A percentile compares a stretch with the other conserved stretches of the same genome.
phyloP scores from a whole-genome alignment of 148 eudicot species.

The Rheum nobile region DNA sequence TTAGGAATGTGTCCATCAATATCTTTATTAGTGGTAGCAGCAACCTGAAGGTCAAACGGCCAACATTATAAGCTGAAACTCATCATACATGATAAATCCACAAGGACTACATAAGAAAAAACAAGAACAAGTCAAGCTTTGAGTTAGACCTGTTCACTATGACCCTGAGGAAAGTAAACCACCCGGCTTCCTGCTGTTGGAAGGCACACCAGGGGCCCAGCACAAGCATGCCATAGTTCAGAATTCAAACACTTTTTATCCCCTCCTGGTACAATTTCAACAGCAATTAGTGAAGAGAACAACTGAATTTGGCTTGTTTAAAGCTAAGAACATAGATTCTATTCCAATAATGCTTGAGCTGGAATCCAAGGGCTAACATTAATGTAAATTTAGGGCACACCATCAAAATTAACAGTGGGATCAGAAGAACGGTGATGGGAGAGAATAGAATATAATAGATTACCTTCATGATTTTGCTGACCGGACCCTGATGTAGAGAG shows the following conservation, averaged over 20 bases:
- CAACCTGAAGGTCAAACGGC: slow-evolving; percentile 50
- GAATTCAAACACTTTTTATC: slow-evolving; percentile 78
- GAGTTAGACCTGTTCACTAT: slow-evolving; percentile 75
- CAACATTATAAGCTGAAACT: slow-evolving; percentile 12
- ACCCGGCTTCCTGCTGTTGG: slow-evolving; percentile 75
- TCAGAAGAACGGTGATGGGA: not conserved
- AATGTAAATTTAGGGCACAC: not conserved
- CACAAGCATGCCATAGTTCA: slow-evolving; percentile 98
- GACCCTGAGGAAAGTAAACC: slow-evolving; percentile 98
- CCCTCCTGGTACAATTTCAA: slow-evolving; percentile 6
- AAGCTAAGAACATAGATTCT: not conserved
- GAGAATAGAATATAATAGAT: not conserved
- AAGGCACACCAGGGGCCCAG: slow-evolving; percentile 86
- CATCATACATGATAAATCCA: not conserved
- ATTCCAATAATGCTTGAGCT: not conserved
- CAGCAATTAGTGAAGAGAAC: not conserved
- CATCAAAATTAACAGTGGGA: not conserved
- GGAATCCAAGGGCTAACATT: not conserved
- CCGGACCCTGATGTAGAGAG: slow-evolving; percentile 38
- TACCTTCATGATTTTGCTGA: slow-evolving; percentile 41
- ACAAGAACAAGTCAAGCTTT: not conserved
- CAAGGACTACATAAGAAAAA: not conserved
- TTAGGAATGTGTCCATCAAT: slow-evolving; percentile 86
- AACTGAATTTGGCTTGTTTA: not conserved
- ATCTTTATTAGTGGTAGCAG: slow-evolving; percentile 87